Conservation (phyloP, 148 eudicot genomes). For the Rhododendron ferrugineum region DNA sequence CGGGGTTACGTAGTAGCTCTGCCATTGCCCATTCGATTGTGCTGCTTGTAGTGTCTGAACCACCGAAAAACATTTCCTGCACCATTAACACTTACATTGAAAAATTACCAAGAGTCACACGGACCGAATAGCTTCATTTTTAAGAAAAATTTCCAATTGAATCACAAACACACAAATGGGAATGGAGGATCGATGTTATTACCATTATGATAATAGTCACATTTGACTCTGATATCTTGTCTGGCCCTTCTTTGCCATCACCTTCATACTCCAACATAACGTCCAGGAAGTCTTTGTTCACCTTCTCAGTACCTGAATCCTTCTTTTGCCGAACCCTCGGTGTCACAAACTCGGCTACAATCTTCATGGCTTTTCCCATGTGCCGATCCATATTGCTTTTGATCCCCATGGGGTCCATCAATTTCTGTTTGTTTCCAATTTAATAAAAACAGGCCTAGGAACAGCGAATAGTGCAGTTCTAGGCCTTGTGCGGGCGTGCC, state of each 20-base stretch:
- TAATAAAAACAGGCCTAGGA: no score
- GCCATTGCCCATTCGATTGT: conserved; percentile 8
- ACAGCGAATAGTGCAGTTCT: no score
- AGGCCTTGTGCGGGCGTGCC: no score
- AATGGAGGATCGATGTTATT: background rate
- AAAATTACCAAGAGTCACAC: background rate
- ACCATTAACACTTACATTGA: background rate
- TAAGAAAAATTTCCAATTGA: background rate
- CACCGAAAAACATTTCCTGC: background rate
- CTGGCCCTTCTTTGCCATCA: conserved; percentile 12
- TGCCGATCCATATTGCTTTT: background rate
- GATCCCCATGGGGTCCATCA: conserved; percentile 1
- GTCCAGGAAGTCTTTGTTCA: background rate
- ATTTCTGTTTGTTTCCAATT: no score
- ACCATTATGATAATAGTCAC: conserved; percentile 10
- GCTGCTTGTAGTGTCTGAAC: background rate
- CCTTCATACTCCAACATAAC: conserved; percentile 3
- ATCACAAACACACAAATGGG: background rate
- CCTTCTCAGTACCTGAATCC: background rate
- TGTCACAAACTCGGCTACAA: background rate
- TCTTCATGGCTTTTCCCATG: background rate
- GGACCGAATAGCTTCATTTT: background rate
- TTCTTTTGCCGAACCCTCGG: background rate
- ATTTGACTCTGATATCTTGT: background rate
- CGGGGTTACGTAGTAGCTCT: background rate